Evolutionary conservation across 208 protist species (phyloP).

Genomic region (Leishmania turanica): DNA sequence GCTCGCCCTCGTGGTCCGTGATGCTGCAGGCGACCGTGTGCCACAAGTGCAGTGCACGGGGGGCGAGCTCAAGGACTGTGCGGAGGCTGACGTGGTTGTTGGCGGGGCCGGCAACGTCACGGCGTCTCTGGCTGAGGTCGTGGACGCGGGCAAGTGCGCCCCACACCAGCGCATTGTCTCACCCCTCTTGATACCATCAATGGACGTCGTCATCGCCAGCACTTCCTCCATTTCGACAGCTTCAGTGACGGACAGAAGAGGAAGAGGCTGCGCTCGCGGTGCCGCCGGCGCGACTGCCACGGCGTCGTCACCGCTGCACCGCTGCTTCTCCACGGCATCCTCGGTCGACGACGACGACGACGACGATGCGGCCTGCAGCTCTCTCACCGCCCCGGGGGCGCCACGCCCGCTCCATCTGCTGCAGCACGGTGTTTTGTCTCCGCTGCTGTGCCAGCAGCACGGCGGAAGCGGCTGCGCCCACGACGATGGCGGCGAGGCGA

Average conservation of each 20-base stretch:
- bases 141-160: neutral
- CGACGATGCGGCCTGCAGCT: neutral
- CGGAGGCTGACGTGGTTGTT: neutral
- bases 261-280: neutral
- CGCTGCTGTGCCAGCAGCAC: neutral
- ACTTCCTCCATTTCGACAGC: neutral
- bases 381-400: neutral
- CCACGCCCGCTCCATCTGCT: constrained; percentile 10
- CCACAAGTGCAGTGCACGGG: neutral
- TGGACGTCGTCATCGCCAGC: neutral
- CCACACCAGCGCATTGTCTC: neutral
- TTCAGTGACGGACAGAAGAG: neutral
- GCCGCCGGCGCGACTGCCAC: neutral
- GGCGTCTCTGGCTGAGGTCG: neutral
- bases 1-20: neutral
- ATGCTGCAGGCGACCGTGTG: neutral
- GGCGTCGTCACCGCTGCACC: neutral
- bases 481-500: neutral
- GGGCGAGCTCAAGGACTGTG: neutral
- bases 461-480: neutral
- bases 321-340: neutral
- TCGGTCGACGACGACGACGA: neutral
- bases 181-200: neutral
- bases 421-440: constrained; percentile 1
- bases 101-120: neutral